Evolutionary conservation across 768 basidiomycete genomes (phyloP).

Genomic region (Russula compacta): DNA sequence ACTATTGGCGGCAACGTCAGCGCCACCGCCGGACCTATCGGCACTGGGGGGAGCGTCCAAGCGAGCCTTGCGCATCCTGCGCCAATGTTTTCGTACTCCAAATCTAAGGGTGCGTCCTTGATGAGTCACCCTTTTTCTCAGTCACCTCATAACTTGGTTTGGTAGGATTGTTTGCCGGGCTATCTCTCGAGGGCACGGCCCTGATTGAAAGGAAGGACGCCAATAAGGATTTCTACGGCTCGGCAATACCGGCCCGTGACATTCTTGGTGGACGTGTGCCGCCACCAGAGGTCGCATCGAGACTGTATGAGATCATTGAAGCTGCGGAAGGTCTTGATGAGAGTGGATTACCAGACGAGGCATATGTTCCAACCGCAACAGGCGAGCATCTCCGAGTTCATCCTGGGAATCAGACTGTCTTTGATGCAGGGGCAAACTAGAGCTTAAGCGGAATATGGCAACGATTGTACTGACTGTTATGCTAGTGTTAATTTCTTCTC

Average conservation of each 20-base stretch:
- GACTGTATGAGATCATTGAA: constrained; percentile 93
- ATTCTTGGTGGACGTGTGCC: constrained; percentile 92
- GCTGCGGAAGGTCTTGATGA: constrained; percentile 92
- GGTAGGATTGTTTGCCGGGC: constrained; percentile 87
- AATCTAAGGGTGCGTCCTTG: constrained; percentile 69
- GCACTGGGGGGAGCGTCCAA: constrained; percentile 86
- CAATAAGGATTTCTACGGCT: constrained; percentile 94
- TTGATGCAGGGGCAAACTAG: constrained; percentile 56
- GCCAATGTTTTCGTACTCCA: constrained; percentile 96
- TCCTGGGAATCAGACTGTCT: constrained; percentile 48
- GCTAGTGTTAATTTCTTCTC: background rate
- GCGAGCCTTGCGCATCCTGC: constrained; percentile 85
- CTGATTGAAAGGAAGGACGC: constrained; percentile 95
- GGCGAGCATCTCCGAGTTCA: constrained; percentile 47
- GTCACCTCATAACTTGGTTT: background rate
- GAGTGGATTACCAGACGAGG: constrained; percentile 60
- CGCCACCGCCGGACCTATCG: constrained; percentile 85
- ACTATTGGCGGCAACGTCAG: constrained; percentile 88
- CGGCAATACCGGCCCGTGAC: constrained; percentile 76
- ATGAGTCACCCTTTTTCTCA: background rate
- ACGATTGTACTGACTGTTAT: background rate
- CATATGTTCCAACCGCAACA: constrained; percentile 65
- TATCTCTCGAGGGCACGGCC: constrained; percentile 90
- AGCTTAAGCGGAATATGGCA: background rate
- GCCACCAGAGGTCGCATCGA: constrained; percentile 91